A percentile compares a stretch with the other conserved stretches of the same genome.
phyloP scores from a whole-genome alignment of 192 early-diverging fungal species.

The Coemansia sp. region DNA sequence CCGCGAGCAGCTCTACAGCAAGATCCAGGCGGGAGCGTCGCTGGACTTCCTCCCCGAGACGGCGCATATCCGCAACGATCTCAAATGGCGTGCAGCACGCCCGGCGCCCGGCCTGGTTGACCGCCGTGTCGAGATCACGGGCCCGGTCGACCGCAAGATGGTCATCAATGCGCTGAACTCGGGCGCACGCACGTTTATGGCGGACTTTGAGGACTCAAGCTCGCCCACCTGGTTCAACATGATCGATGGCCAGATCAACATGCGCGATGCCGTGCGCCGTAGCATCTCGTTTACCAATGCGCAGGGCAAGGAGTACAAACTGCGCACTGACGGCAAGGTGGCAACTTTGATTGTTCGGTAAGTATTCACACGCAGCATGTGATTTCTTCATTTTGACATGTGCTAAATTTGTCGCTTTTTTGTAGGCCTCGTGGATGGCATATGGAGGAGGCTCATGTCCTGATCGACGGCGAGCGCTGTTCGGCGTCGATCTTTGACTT shows the following conservation, averaged over 20 bases:
- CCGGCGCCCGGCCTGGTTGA: slow-evolving; percentile 90
- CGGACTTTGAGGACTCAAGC: slow-evolving; percentile 99
- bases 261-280: slow-evolving; percentile 89
- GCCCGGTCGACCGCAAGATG: slow-evolving; percentile 98
- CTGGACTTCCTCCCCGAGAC: slow-evolving; percentile 94
- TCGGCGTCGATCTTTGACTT: slow-evolving; percentile 99
- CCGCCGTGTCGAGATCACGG: slow-evolving; percentile 96
- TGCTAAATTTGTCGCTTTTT: not conserved
- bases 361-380: slow-evolving; percentile 31
- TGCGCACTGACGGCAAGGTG: slow-evolving; percentile 84
- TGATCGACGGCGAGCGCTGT: slow-evolving; percentile 85
- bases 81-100: slow-evolving; percentile 81
- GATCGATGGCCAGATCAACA: slow-evolving; percentile 86
- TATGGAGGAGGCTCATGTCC: slow-evolving; percentile 93
- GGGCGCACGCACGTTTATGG: slow-evolving; percentile 94
- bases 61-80: slow-evolving; percentile 82
- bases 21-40: slow-evolving; percentile 75
- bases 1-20: slow-evolving; percentile 74
- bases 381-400: not conserved
- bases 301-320: slow-evolving; percentile 93
- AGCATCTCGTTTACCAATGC: slow-evolving; percentile 79
- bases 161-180: slow-evolving; percentile 99
- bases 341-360: slow-evolving; percentile 87
- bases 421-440: slow-evolving; percentile 93
- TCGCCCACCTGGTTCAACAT: slow-evolving; percentile 96